Evolutionary conservation across 2,329 filamentous ascomycete species (phyloP).

Genomic region (Penicillium sp.): DNA sequence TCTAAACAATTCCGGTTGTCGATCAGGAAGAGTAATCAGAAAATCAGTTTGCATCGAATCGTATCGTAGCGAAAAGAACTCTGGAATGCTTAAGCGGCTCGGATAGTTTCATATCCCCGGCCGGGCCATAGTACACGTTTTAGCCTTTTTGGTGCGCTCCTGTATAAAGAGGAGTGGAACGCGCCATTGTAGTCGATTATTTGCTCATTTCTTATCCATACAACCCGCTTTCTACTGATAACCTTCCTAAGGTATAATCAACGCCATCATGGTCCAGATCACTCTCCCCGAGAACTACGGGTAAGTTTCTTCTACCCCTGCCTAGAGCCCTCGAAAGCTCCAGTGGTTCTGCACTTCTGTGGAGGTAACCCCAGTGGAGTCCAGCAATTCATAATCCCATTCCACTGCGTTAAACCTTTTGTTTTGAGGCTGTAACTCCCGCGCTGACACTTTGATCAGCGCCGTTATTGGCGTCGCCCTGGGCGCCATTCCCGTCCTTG

Average conservation of each 20-base stretch:
- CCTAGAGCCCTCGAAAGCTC: neutral
- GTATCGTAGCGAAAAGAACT: neutral
- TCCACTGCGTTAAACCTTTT: no score
- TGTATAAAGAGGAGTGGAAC: slow-evolving; percentile 13
- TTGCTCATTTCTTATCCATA: neutral
- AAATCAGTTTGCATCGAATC: neutral
- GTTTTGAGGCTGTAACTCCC: neutral
- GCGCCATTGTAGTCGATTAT: neutral
- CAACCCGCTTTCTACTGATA: neutral
- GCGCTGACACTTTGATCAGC: slow-evolving; percentile 39
- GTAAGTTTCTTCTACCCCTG: slow-evolving; percentile 28
- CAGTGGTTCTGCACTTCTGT: no score
- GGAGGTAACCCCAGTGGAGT: no score
- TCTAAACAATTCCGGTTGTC: neutral
- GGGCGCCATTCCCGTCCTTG: slow-evolving; percentile 56
- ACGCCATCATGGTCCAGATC: slow-evolving; percentile 42
- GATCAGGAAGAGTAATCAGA: neutral
- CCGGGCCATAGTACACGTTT: neutral
- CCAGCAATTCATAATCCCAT: no score
- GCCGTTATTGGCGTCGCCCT: slow-evolving; percentile 58
- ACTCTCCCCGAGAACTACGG: slow-evolving; percentile 53
- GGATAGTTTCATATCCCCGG: slow-evolving; percentile 17
- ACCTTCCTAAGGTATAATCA: neutral
- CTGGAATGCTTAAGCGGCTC: neutral
- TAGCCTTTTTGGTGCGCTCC: neutral